Evolutionary conservation across 1,284 basidiomycete species (phyloP), one percentile per base, ranked within the genome.

Genomic region (Tilletia caries): DNA sequence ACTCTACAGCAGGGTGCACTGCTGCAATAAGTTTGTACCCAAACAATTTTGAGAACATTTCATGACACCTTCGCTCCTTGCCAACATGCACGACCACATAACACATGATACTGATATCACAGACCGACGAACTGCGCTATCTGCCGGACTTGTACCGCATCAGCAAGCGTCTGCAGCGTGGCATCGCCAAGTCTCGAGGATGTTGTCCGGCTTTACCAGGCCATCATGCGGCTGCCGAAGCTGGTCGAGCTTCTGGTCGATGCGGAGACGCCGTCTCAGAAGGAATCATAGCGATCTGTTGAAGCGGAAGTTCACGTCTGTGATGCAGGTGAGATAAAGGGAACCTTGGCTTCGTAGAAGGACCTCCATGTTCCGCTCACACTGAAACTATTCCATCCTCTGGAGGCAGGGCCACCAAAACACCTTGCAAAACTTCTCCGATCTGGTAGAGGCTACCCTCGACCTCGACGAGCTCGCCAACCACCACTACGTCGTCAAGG

Each of bases 141-240:
- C 94, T 99, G 90, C 96, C 96, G 0, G 96, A 98, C 83, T 89
- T 98, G 83, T 92, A 92, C 76, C 89, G 96, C 6, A 89, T 98
- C 58, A 91, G 91, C 79, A 98, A 98, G 83, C 89, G 92, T 32
- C 95, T 99, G 85, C 91, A 93, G 82, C 91, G 91, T 74, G 88
- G 89, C 0, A 87, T 89, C 1, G 94, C 95, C 0, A 89, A n/a
- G 89, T 0, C 87, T 99, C 6, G 95, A 98, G 80, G 95, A 99
- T 76, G 93, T 98, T 4, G 93, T 98, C 6, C 89, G 95, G 12
- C 91, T 96, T 0, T 98, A 97, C 83, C 95, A 99, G 83, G 80
- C 78, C 1, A 75, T 81, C 0, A 66, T 76, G 23, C 78, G 95
- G 89, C 85, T 98, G 29, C 90, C 92, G 1, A 90, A 89, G 15